Conservation (phyloP, 2,329 filamentous ascomycete species). For the Xylariales sp. region DNA sequence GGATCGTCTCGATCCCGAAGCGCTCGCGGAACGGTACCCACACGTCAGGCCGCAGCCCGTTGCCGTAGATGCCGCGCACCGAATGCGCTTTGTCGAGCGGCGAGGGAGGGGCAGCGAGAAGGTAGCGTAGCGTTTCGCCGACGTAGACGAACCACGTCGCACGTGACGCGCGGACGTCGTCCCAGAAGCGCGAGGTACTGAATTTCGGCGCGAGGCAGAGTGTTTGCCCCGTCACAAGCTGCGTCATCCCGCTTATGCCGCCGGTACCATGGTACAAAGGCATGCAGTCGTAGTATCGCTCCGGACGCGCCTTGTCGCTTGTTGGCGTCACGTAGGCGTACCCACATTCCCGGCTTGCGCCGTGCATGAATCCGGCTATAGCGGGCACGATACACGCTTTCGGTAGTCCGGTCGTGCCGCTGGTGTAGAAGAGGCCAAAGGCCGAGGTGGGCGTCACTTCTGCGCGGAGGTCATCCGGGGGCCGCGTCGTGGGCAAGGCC, state of each 20-base stretch:
- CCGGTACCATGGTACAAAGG: constrained; percentile 82
- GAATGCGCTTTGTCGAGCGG: constrained; percentile 69
- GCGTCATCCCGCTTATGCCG: constrained; percentile 66
- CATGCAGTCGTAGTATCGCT: constrained; percentile 82
- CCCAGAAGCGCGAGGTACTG: constrained; percentile 77
- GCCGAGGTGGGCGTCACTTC: constrained; percentile 65
- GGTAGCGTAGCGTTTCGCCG: constrained; percentile 79
- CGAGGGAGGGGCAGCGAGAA: constrained; percentile 74
- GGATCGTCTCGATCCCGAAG: constrained; percentile 71
- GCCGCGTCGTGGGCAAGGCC: constrained; percentile 60
- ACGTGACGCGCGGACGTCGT: constrained; percentile 73
- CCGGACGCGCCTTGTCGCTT: constrained; percentile 49
- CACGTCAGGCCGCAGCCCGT: constrained; percentile 75
- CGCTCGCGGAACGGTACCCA: constrained; percentile 73
- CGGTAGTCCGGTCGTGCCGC: constrained; percentile 79
- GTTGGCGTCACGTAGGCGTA: constrained; percentile 47
- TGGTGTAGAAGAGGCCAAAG: constrained; percentile 76
- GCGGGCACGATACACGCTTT: constrained; percentile 75
- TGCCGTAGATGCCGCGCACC: constrained; percentile 71
- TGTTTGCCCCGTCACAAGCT: constrained; percentile 64
- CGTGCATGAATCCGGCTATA: constrained; percentile 52
- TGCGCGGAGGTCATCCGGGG: constrained; percentile 66
- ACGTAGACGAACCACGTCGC: constrained; percentile 82
- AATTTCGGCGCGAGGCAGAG: constrained; percentile 75
- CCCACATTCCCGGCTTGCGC: constrained; percentile 49